phyloP scores from a whole-genome alignment of 176 grass and related monocot genomes.

The Ensete ventricosum region DNA sequence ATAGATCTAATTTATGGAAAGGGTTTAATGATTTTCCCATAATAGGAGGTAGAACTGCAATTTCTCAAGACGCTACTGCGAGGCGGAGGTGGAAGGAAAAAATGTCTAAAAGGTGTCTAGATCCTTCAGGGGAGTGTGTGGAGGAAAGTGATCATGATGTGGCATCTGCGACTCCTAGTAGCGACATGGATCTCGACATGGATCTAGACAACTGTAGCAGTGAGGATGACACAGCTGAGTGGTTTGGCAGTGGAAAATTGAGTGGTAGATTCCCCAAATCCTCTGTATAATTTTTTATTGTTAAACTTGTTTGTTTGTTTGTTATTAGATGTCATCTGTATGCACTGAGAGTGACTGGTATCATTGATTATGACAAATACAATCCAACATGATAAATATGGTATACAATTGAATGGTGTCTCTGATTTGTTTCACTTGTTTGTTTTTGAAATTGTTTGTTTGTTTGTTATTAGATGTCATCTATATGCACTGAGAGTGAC shows the following conservation, averaged over 20 bases:
- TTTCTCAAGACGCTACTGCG: slow-evolving; percentile 42
- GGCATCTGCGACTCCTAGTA: neutral
- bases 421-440: too few species aligned
- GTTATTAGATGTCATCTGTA: too few species aligned
- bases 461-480: too few species aligned
- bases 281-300: too few species aligned
- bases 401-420: too few species aligned
- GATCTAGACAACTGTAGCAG: slow-evolving; percentile 18
- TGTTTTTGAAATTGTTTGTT: too few species aligned
- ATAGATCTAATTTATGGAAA: slow-evolving; percentile 14
- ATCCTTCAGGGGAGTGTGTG: slow-evolving; percentile 2
- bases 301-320: too few species aligned
- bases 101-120: slow-evolving; percentile 45
- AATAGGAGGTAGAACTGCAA: slow-evolving; percentile 39
- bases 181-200: slow-evolving; percentile 10
- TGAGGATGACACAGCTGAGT: slow-evolving; percentile 33
- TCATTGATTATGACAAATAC: too few species aligned
- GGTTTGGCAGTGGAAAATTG: slow-evolving; percentile 26
- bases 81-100: slow-evolving; percentile 76
- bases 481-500: too few species aligned
- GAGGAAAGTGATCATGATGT: slow-evolving; percentile 7
- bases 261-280: neutral
- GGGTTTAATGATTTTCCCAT: slow-evolving; percentile 65
- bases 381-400: too few species aligned
- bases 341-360: too few species aligned